Conservation (phyloP, 768 basidiomycete genomes). For the Suillus clintonianus region DNA sequence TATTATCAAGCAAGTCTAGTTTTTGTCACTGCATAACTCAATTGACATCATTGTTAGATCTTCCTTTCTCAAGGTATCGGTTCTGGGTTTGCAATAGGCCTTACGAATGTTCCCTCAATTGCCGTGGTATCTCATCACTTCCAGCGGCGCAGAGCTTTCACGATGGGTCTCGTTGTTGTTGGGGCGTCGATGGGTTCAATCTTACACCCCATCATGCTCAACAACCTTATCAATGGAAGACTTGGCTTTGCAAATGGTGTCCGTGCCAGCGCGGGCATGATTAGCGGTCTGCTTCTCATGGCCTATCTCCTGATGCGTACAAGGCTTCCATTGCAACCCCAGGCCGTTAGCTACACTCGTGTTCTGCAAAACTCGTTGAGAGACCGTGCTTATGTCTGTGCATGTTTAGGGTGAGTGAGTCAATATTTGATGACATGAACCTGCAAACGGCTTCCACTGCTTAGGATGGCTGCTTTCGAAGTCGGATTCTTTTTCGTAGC, state of each 20-base stretch:
- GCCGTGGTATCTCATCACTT: conserved; percentile 49
- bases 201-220: conserved; percentile 30
- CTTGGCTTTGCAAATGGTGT: conserved; percentile 45
- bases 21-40: not conserved
- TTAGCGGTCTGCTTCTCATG: conserved; percentile 36
- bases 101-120: conserved; percentile 47
- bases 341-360: conserved; percentile 15
- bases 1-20: conserved; percentile 35
- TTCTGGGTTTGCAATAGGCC: conserved; percentile 31
- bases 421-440: conserved; percentile 5
- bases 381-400: conserved; percentile 25
- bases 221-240: conserved; percentile 17
- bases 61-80: conserved; percentile 47
- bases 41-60: conserved; percentile 30
- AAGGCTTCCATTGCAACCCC: conserved; percentile 31
- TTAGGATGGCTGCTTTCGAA: conserved; percentile 23
- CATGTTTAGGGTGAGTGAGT: conserved; percentile 22
- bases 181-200: conserved; percentile 35
- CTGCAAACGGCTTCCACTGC: not conserved
- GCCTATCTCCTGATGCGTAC: conserved; percentile 40
- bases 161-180: conserved; percentile 44
- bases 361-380: conserved; percentile 15
- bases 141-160: conserved; percentile 37
- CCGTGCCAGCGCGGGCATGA: conserved; percentile 45
- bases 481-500: conserved; percentile 49